These are phyloP conservation scores for Ogataea allantospora DNA, from an alignment of 805 yeast species.

Conservation along the genomic window DNA sequence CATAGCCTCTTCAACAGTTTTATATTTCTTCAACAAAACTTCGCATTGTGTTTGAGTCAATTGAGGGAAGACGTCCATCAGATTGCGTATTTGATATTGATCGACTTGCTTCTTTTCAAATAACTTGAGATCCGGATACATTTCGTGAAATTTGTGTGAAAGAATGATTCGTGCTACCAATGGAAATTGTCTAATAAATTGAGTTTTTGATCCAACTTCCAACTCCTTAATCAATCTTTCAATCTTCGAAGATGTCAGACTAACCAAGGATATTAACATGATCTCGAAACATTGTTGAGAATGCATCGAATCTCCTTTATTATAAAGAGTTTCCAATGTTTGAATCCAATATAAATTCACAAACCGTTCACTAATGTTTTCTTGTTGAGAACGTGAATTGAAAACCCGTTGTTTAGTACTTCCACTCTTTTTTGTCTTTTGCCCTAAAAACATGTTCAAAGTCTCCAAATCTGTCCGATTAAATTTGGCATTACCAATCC, in stretches of 20 bases:
- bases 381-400: neutral
- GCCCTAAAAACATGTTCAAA: slow-evolving; percentile 47
- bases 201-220: slow-evolving; percentile 41
- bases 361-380: slow-evolving; percentile 33
- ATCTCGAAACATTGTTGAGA: slow-evolving; percentile 45
- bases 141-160: slow-evolving; percentile 43
- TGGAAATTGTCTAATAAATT: slow-evolving; percentile 48
- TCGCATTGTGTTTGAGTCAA: slow-evolving; percentile 46
- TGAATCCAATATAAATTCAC: slow-evolving; percentile 58
- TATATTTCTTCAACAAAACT: slow-evolving; percentile 47
- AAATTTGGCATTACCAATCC: slow-evolving; percentile 49
- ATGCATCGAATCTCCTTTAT: slow-evolving; percentile 54
- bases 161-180: slow-evolving; percentile 53
- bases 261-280: slow-evolving; percentile 50
- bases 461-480: slow-evolving; percentile 43
- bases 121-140: slow-evolving; percentile 54
- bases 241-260: slow-evolving; percentile 44
- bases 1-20: slow-evolving; percentile 57
- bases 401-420: slow-evolving; percentile 5
- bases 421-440: slow-evolving; percentile 22
- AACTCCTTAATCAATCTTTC: slow-evolving; percentile 42
- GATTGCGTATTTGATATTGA: slow-evolving; percentile 39
- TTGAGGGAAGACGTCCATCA: slow-evolving; percentile 67
- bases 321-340: slow-evolving; percentile 54
- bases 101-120: slow-evolving; percentile 32